Percentiles rank a stretch among this genome's conserved stretches.
Evolutionary conservation across 352 stramenopile species (phyloP).

Genomic region (Plasmopara muralis): DNA sequence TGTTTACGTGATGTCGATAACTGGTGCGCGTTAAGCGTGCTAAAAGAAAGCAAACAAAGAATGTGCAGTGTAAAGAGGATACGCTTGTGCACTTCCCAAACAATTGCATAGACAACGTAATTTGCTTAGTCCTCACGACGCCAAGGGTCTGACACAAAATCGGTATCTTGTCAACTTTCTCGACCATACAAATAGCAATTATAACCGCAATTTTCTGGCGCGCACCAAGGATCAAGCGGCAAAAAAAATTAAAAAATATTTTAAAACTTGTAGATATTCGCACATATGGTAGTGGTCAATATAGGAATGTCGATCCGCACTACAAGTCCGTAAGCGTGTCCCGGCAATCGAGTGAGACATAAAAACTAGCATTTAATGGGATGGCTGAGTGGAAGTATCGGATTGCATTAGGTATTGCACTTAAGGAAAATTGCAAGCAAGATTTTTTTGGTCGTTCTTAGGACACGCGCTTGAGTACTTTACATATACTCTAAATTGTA

Average conservation of each 20-base stretch:
- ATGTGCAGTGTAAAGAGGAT: neutral
- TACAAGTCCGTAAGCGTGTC: neutral
- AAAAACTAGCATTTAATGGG: conserved; percentile 9
- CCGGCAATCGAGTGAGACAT: conserved; percentile 5
- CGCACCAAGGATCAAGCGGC: conserved; percentile 10
- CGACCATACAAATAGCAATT: conserved; percentile 15
- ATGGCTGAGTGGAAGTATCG: neutral
- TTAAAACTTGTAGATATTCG: neutral
- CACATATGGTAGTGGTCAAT: neutral
- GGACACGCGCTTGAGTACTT: neutral
- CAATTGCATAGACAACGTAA: neutral
- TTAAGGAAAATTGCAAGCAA: neutral
- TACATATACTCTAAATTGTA: neutral
- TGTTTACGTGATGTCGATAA: neutral
- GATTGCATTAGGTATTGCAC: neutral
- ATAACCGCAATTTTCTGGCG: conserved; percentile 10
- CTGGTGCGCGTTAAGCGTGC: neutral
- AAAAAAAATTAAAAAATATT: conserved; percentile 6
- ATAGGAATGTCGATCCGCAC: neutral
- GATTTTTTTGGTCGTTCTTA: neutral
- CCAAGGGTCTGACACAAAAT: neutral
- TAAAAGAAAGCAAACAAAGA: neutral
- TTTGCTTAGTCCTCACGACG: neutral
- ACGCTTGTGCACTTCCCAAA: neutral
- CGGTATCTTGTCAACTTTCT: conserved; percentile 20